A percentile compares a stretch with the other conserved stretches of the same genome.
These are phyloP conservation scores for Laburnicola sp. DNA, from an alignment of 2,329 filamentous ascomycete genomes.

Conservation along the genomic window DNA sequence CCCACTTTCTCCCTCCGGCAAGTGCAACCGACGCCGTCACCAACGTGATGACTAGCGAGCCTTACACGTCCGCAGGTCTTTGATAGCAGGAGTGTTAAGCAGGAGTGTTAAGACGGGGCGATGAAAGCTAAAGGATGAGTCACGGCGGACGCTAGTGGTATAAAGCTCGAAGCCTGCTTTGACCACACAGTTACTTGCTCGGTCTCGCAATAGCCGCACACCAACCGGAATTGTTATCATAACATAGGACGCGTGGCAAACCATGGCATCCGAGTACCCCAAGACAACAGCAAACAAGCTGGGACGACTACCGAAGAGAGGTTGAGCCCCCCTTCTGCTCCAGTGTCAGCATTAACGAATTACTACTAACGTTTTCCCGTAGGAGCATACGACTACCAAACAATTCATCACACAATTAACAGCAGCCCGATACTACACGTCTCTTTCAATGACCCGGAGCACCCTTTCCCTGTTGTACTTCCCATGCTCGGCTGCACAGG, in stretches of 20 bases:
- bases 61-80: no score
- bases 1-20: no score
- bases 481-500: constrained; percentile 48
- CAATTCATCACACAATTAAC: constrained; percentile 41
- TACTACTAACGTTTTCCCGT: background rate
- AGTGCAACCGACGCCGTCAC: no score
- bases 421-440: constrained; percentile 39
- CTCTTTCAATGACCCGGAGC: constrained; percentile 38
- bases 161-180: no score
- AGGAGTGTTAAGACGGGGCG: no score
- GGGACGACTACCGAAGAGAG: constrained; percentile 34
- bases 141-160: no score
- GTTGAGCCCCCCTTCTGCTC: constrained; percentile 10
- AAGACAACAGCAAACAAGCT: constrained; percentile 36
- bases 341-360: background rate
- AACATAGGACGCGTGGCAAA: background rate
- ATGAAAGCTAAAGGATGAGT: no score
- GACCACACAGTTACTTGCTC: no score
- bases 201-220: background rate
- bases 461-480: constrained; percentile 59
- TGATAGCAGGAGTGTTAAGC: no score
- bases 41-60: no score
- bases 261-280: constrained; percentile 27
- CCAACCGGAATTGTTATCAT: background rate
- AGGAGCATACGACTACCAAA: constrained; percentile 42